A percentile compares a stretch with the other conserved stretches of the same genome.
Conservation (phyloP, 1,284 basidiomycete species). For the Tetrapyrgos nigripes region DNA sequence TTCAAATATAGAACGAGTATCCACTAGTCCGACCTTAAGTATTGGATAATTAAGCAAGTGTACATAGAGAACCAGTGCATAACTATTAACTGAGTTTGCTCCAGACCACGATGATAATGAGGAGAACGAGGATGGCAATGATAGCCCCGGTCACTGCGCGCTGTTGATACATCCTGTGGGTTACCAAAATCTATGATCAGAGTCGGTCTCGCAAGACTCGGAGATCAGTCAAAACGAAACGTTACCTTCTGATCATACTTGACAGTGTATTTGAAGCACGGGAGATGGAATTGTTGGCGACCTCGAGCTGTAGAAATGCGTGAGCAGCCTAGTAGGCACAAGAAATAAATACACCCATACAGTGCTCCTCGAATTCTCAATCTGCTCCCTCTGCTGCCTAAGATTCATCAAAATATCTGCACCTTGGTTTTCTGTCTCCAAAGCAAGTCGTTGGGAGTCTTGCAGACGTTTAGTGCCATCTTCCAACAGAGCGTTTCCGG, state of each 20-base stretch:
- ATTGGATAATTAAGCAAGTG: constrained; percentile 1
- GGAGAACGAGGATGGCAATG: constrained; percentile 69
- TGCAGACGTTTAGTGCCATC: constrained; percentile 85
- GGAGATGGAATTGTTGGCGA: constrained; percentile 76
- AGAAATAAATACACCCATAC: constrained; percentile 49
- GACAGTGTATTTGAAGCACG: constrained; percentile 76
- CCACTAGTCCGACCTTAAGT: background rate
- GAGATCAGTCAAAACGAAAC: constrained; percentile 12
- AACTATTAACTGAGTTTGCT: constrained; percentile 60
- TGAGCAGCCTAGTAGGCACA: constrained; percentile 12
- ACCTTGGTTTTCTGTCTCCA: constrained; percentile 97
- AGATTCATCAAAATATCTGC: constrained; percentile 91
- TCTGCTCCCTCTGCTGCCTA: constrained; percentile 91
- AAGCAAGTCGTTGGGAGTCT: constrained; percentile 90
- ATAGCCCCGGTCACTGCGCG: constrained; percentile 75
- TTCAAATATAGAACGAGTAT: background rate
- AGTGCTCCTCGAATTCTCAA: constrained; percentile 92
- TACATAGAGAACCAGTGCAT: constrained; percentile 10
- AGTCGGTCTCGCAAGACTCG: constrained; percentile 16
- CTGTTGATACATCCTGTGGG: constrained; percentile 81
- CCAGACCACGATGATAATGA: constrained; percentile 77
- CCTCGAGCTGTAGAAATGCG: constrained; percentile 54
- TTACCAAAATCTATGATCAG: constrained; percentile 45
- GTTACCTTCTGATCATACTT: constrained; percentile 78
- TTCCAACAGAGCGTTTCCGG: constrained; percentile 77